A percentile compares a stretch with the other conserved stretches of the same genome.
Conservation (phyloP, 2,329 filamentous ascomycete species). For the Talaromyces marneffei region DNA sequence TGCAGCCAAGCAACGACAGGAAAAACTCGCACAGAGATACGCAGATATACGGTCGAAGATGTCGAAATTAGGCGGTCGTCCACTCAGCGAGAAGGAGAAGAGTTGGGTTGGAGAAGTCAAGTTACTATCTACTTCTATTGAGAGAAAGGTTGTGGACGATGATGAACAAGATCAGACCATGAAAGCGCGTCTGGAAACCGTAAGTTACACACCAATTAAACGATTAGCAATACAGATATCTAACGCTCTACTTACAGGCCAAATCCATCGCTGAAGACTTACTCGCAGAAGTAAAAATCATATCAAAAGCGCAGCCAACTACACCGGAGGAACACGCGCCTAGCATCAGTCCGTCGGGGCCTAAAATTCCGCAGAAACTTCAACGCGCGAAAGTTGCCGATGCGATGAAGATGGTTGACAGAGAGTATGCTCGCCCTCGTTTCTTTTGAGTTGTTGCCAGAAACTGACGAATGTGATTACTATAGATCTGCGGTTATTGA, state of each 20-base stretch:
- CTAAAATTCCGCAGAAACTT: constrained; percentile 37
- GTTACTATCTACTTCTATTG: constrained; percentile 33
- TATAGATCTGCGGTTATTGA: constrained; percentile 40
- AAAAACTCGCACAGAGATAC: constrained; percentile 37
- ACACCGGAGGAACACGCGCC: constrained; percentile 19
- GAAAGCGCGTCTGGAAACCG: constrained; percentile 35
- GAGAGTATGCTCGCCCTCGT: constrained; percentile 34
- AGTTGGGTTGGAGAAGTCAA: constrained; percentile 43
- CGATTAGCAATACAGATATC: background rate
- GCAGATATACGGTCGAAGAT: constrained; percentile 41
- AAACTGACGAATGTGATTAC: background rate
- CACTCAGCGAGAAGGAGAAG: constrained; percentile 43
- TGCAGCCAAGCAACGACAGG: constrained; percentile 36
- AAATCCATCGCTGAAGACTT: constrained; percentile 36
- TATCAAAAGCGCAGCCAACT: constrained; percentile 28
- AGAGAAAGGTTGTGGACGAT: constrained; percentile 17
- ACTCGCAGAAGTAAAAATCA: constrained; percentile 32
- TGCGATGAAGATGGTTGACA: constrained; percentile 47
- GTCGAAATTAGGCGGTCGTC: constrained; percentile 37
- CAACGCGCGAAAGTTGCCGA: constrained; percentile 43
- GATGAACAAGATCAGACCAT: constrained; percentile 25
- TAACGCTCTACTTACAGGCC: constrained; percentile 26
- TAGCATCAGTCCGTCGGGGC: constrained; percentile 20
- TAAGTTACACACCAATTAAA: constrained; percentile 21
- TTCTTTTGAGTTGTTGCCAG: background rate